Evolutionary conservation across 805 yeast species (phyloP).

Genomic region (Myxozyma nipponensis): DNA sequence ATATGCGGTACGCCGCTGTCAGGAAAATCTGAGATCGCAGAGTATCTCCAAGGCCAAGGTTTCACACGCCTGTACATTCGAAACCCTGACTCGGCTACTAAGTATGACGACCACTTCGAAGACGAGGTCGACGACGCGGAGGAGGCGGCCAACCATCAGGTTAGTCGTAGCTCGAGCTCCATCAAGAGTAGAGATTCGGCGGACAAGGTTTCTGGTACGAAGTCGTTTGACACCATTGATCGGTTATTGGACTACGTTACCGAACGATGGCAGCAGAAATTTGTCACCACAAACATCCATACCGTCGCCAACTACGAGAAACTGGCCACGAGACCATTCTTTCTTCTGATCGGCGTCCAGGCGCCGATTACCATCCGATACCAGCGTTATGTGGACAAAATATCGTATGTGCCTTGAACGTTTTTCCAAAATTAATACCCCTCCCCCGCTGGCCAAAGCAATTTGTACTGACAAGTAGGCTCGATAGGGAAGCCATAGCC

Average conservation of each 20-base stretch:
- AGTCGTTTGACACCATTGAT: constrained; percentile 41
- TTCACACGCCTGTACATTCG: constrained; percentile 20
- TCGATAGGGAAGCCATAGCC: constrained; percentile 7
- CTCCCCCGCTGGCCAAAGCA: neutral
- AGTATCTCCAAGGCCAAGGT: constrained; percentile 45
- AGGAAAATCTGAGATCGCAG: constrained; percentile 62
- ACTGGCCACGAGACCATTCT: constrained; percentile 71
- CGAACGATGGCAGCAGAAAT: constrained; percentile 57
- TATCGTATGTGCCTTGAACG: neutral
- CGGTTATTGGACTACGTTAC: constrained; percentile 62
- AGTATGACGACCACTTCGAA: constrained; percentile 12
- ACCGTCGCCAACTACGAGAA: constrained; percentile 40
- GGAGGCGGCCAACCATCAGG: neutral
- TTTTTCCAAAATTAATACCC: neutral
- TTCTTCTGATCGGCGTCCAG: constrained; percentile 72
- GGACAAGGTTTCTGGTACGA: neutral
- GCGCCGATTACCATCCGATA: constrained; percentile 59
- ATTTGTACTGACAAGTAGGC: too few relatives aligned
- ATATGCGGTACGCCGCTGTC: constrained; percentile 66
- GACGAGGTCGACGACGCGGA: neutral
- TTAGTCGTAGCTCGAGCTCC: neutral
- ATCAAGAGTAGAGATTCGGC: neutral
- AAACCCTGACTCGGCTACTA: neutral
- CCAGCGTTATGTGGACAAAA: constrained; percentile 9
- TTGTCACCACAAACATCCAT: constrained; percentile 53